Conservation (phyloP, 331 rosid species). For the Malus hybrid region DNA sequence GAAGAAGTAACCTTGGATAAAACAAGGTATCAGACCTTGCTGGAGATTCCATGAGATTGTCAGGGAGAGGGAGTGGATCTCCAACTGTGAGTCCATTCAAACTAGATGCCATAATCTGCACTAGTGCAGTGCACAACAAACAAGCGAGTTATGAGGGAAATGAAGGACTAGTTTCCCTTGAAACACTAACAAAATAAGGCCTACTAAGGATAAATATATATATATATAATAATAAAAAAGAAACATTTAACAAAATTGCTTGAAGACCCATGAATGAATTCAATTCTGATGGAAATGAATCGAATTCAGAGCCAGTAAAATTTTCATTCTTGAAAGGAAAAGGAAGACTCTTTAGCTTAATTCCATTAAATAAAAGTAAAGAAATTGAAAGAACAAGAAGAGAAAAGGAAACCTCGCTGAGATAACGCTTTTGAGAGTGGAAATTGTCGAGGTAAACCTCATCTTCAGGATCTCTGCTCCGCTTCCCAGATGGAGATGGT, state of each 20-base stretch:
- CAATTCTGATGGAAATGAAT: background rate
- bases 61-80: constrained; percentile 83
- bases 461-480: constrained; percentile 93
- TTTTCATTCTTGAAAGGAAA: background rate
- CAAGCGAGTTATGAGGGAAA: background rate
- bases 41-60: constrained; percentile 92
- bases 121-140: background rate
- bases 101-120: constrained; percentile 96
- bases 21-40: constrained; percentile 81
- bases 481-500: constrained; percentile 59
- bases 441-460: constrained; percentile 92
- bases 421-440: constrained; percentile 96
- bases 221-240: too few relatives aligned
- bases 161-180: background rate
- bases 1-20: constrained; percentile 46
- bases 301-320: background rate
- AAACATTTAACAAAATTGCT: too few relatives aligned
- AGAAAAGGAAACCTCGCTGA: constrained; percentile 67
- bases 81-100: constrained; percentile 95
- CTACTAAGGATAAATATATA: background rate
- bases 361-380: background rate
- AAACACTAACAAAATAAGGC: background rate
- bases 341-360: background rate
- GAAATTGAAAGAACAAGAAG: background rate
- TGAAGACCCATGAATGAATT: background rate